Evolutionary conservation across 1,139 yeast genomes (phyloP).

Genomic region (Nakaseomyces kungkrabaensis): DNA sequence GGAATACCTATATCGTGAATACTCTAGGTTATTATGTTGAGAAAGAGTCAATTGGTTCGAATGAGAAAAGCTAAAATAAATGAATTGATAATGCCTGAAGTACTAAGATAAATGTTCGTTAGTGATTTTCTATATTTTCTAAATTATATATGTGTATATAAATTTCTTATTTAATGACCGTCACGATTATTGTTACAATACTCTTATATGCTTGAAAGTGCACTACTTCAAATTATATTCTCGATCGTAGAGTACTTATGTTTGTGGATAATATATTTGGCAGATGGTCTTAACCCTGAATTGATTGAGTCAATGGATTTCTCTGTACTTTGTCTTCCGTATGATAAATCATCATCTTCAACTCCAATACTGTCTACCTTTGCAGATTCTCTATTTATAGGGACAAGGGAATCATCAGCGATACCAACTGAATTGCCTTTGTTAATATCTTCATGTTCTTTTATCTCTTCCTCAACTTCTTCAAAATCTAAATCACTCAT

Average conservation of each 20-base stretch:
- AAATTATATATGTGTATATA: background rate
- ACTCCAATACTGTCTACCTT: background rate
- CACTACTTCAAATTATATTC: background rate
- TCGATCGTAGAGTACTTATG: constrained; percentile 1
- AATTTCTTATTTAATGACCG: background rate
- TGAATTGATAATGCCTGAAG: too few relatives aligned
- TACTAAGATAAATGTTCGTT: too few relatives aligned
- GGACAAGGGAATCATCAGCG: too few relatives aligned
- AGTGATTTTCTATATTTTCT: background rate
- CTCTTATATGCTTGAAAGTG: too few relatives aligned
- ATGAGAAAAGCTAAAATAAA: too few relatives aligned
- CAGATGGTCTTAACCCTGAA: constrained; percentile 26
- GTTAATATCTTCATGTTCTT: background rate
- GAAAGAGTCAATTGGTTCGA: background rate
- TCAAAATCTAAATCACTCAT: constrained; percentile 17
- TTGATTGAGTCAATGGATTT: constrained; percentile 18
- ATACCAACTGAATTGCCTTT: too few relatives aligned
- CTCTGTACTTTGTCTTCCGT: constrained; percentile 9
- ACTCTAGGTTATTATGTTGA: constrained; percentile 5
- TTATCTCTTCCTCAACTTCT: constrained; percentile 19
- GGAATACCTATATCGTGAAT: constrained; percentile 45
- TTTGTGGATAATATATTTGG: constrained; percentile 11
- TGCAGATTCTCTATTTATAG: background rate
- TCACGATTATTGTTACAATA: constrained; percentile 1
- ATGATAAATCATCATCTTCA: constrained; percentile 9